A percentile compares a stretch with the other conserved stretches of the same genome.
phyloP scores from a whole-genome alignment of 2,329 filamentous ascomycete species.

The Talaromyces funiculosus region DNA sequence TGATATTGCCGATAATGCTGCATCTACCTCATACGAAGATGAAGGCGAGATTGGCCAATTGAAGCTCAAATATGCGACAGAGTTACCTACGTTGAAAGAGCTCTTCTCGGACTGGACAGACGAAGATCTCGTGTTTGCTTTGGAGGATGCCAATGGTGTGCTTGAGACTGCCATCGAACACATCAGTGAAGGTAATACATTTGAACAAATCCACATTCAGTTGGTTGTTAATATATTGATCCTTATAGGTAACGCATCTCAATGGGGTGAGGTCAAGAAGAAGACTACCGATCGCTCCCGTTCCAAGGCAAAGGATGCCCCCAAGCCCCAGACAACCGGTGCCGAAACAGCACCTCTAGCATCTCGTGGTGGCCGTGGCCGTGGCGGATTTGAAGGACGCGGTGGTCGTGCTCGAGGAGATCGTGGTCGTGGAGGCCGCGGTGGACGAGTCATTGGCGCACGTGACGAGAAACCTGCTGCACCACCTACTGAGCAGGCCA shows the following conservation, averaged over 20 bases:
- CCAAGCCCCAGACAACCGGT: slow-evolving; percentile 35
- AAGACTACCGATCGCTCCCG: slow-evolving; percentile 44
- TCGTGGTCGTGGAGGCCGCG: slow-evolving; percentile 44
- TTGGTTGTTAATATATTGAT: slow-evolving; percentile 5
- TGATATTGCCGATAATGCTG: slow-evolving; percentile 59
- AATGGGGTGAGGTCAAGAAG: slow-evolving; percentile 51
- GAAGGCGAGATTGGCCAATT: slow-evolving; percentile 87
- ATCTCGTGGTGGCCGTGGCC: slow-evolving; percentile 40
- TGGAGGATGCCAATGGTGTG: slow-evolving; percentile 64
- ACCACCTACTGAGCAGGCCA: slow-evolving; percentile 16
- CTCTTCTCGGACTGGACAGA: slow-evolving; percentile 95
- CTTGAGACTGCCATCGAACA: slow-evolving; percentile 46
- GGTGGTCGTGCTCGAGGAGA: slow-evolving; percentile 45
- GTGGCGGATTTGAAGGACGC: slow-evolving; percentile 43
- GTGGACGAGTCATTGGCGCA: slow-evolving; percentile 40
- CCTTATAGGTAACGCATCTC: slow-evolving; percentile 43
- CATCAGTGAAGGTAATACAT: slow-evolving; percentile 44
- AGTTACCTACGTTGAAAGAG: slow-evolving; percentile 78
- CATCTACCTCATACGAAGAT: slow-evolving; percentile 62
- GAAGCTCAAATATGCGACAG: slow-evolving; percentile 78
- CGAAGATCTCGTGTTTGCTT: slow-evolving; percentile 85
- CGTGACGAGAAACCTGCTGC: slow-evolving; percentile 30
- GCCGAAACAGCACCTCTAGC: slow-evolving; percentile 31
- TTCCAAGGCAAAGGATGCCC: slow-evolving; percentile 43
- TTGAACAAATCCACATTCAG: not conserved